Conservation (phyloP, 1,139 yeast species). For the Ogataea hybrid region DNA sequence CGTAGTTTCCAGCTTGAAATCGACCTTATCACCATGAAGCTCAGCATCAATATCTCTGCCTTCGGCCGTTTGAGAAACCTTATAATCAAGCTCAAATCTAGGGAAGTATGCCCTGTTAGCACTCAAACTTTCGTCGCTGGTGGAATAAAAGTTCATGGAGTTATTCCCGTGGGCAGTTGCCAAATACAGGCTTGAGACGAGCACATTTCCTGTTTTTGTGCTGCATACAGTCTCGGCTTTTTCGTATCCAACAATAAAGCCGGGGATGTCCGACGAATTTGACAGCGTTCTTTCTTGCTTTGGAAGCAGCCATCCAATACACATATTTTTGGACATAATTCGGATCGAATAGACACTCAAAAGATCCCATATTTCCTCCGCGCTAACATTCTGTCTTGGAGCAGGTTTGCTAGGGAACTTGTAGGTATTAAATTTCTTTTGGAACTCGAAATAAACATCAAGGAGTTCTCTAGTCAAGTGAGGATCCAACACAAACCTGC, state of each 20-base stretch:
- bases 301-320: conserved; percentile 74
- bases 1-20: conserved; percentile 50
- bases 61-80: conserved; percentile 36
- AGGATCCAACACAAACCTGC: conserved; percentile 57
- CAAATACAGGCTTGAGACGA: conserved; percentile 61
- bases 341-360: conserved; percentile 49
- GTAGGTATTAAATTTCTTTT: conserved; percentile 6
- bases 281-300: conserved; percentile 20
- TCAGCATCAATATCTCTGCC: conserved; percentile 39
- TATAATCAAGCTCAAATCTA: conserved; percentile 58
- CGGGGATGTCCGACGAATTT: conserved; percentile 46
- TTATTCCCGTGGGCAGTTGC: conserved; percentile 64
- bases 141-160: conserved; percentile 48
- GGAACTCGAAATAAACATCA: conserved; percentile 18
- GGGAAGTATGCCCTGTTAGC: conserved; percentile 68
- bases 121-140: conserved; percentile 37
- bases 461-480: conserved; percentile 33
- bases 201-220: conserved; percentile 60
- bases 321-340: conserved; percentile 61
- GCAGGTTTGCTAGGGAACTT: not conserved
- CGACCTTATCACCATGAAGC: conserved; percentile 65
- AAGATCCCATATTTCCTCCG: conserved; percentile 16
- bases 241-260: conserved; percentile 76
- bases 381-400: not conserved
- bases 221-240: conserved; percentile 63